phyloP scores from a whole-genome alignment of 1,284 basidiomycete genomes.

The Caloboletus inedulis region DNA sequence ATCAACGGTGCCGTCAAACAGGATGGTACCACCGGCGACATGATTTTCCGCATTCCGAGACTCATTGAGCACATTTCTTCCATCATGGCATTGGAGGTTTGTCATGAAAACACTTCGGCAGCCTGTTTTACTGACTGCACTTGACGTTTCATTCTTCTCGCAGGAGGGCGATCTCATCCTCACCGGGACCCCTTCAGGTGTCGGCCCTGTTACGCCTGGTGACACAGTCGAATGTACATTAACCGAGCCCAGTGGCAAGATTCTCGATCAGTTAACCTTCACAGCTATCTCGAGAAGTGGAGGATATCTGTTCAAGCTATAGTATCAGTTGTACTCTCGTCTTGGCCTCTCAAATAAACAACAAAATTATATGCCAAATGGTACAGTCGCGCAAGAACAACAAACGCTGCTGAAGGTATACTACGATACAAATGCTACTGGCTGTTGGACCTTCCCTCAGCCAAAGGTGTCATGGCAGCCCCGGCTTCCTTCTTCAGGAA shows the following conservation, averaged over 20 bases:
- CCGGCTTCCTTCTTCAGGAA: constrained; percentile 7
- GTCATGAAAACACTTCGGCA: constrained; percentile 22
- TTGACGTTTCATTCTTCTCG: not conserved
- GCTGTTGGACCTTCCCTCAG: not conserved
- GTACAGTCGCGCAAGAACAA: constrained; percentile 11
- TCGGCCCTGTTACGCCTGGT: constrained; percentile 75
- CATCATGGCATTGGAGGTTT: constrained; percentile 92
- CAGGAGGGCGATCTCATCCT: constrained; percentile 88
- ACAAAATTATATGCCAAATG: constrained; percentile 19
- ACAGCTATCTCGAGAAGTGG: constrained; percentile 64
- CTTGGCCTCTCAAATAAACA: constrained; percentile 1
- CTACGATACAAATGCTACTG: constrained; percentile 16
- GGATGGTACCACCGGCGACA: constrained; percentile 80
- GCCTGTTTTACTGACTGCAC: not conserved
- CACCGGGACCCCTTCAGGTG: constrained; percentile 90
- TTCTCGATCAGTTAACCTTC: constrained; percentile 65
- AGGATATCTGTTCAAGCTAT: constrained; percentile 59
- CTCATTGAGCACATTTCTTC: constrained; percentile 90
- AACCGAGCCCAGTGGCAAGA: constrained; percentile 55
- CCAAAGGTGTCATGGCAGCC: not conserved
- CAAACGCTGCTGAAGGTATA: constrained; percentile 14
- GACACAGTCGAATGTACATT: constrained; percentile 80
- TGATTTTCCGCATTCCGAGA: constrained; percentile 93
- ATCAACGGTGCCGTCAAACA: constrained; percentile 86
- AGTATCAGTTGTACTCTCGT: constrained; percentile 7